These are phyloP conservation scores for Mycogone perniciosa DNA, from an alignment of 2,329 filamentous ascomycete genomes.

Conservation along the genomic window DNA sequence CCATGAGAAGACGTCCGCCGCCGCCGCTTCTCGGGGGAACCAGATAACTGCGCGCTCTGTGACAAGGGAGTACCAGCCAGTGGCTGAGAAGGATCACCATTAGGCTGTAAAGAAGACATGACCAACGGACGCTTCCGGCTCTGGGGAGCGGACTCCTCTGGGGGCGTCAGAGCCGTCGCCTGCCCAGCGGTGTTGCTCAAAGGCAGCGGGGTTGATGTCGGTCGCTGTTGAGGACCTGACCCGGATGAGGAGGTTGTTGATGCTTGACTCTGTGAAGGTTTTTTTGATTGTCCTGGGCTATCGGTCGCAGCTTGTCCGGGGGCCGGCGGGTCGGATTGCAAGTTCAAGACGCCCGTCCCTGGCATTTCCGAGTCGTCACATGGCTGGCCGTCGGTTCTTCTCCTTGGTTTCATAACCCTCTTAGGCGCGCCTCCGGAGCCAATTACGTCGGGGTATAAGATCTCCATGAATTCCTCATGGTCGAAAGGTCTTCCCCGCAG, in stretches of 20 bases:
- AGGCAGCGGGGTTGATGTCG: conserved; percentile 30
- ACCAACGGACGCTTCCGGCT: conserved; percentile 38
- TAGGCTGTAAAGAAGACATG: conserved; percentile 7
- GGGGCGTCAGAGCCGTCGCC: conserved; percentile 46
- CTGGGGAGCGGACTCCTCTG: conserved; percentile 43
- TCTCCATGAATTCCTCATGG: conserved; percentile 55
- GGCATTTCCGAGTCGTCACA: conserved; percentile 43
- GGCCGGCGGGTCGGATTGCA: conserved; percentile 32
- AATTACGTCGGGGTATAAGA: conserved; percentile 54
- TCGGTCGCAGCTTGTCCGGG: conserved; percentile 18
- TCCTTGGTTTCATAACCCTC: conserved; percentile 49
- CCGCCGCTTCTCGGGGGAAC: conserved; percentile 29
- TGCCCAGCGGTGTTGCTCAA: conserved; percentile 34
- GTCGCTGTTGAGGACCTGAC: conserved; percentile 20
- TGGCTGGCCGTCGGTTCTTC: conserved; percentile 40
- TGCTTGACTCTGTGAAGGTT: conserved; percentile 25
- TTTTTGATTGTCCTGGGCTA: conserved; percentile 19
- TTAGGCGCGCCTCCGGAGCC: conserved; percentile 55
- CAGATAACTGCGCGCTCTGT: conserved; percentile 26
- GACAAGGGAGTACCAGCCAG: conserved; percentile 20
- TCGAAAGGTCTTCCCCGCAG: conserved; percentile 53
- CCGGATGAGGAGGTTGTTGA: conserved; percentile 20
- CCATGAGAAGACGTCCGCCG: conserved; percentile 26
- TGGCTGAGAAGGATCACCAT: conserved; percentile 1
- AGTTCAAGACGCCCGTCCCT: conserved; percentile 41